Evolutionary conservation across 768 basidiomycete genomes (phyloP), one percentile per base, ranked within the genome.

Genomic region (Amanita rubescens): DNA sequence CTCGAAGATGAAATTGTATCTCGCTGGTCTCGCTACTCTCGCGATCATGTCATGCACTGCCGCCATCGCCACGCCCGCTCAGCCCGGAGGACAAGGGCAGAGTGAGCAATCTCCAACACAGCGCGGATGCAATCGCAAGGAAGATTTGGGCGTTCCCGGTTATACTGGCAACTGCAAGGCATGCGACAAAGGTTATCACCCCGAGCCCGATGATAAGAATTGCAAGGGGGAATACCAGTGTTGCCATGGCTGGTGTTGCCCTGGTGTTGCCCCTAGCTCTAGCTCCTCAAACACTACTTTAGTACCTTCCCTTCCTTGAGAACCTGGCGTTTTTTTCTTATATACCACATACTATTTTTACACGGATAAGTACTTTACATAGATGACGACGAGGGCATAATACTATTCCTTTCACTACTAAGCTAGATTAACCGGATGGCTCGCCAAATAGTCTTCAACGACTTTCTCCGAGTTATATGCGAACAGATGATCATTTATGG

Each of bases 391-490:
- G n/a, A n/a, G n/a, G n/a, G n/a, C n/a, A n/a, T n/a, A n/a, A n/a
- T n/a, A n/a, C n/a, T n/a, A n/a, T n/a, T n/a, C n/a, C n/a, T n/a
- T n/a, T n/a, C n/a, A n/a, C n/a, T n/a, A n/a, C n/a, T n/a, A n/a
- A 30, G 3, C 27, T 30, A 30, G 27, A 30, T 30, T 30, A 30
- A n/a, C 27, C 8, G 27, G 27, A 8, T 30, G 27, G 57, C 11
- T 53, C 24, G 39, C 63, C 49, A 57, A n/a, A 30, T 67, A 66
- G 20, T 59, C 55, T 3, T 59, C 51, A 5, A 67, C 62, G 11
- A 57, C 65, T 12, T 50, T 37, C 33, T 67, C 62, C n/a, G 63
- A 59, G 44, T 70, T 61, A 42, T 70, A 65, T 19, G 43, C 63
- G 35, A 64, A 64, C 42, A 62, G 24, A 2, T n/a, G 33, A 45